phyloP scores from a whole-genome alignment of 2,329 filamentous ascomycete species.

The Helotiales sp. region DNA sequence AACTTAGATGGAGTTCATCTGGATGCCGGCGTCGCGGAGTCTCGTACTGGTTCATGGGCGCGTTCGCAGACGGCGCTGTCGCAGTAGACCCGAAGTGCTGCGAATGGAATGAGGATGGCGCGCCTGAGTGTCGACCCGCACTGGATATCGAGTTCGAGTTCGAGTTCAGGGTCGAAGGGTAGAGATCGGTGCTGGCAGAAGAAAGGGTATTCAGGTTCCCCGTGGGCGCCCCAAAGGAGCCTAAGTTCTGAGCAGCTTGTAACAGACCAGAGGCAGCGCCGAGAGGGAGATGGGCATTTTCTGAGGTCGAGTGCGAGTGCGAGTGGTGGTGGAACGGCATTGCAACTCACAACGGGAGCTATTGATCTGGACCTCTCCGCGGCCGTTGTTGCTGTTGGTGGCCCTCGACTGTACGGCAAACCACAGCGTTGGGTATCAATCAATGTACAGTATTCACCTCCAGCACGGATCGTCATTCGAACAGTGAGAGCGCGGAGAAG shows the following conservation, averaged over 20 bases:
- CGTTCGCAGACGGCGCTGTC: conserved; percentile 24
- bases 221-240: conserved; percentile 13
- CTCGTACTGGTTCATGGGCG: conserved; percentile 49
- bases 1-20: conserved; percentile 56
- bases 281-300: conserved; percentile 9
- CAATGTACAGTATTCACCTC: background rate
- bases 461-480: background rate
- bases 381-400: background rate
- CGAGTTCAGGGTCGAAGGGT: background rate
- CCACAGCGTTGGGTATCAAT: background rate
- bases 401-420: background rate
- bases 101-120: background rate
- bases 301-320: conserved; percentile 6
- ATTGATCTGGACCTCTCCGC: background rate
- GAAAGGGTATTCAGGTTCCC: conserved; percentile 12
- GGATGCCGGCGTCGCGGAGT: conserved; percentile 50
- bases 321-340: conserved; percentile 5
- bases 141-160: background rate
- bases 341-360: background rate
- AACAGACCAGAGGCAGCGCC: conserved; percentile 11
- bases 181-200: background rate
- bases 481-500: too few species aligned
- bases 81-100: conserved; percentile 19
- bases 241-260: conserved; percentile 14
- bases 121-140: background rate